phyloP scores from a whole-genome alignment of 768 basidiomycete genomes.

The Lenzites betulinus region DNA sequence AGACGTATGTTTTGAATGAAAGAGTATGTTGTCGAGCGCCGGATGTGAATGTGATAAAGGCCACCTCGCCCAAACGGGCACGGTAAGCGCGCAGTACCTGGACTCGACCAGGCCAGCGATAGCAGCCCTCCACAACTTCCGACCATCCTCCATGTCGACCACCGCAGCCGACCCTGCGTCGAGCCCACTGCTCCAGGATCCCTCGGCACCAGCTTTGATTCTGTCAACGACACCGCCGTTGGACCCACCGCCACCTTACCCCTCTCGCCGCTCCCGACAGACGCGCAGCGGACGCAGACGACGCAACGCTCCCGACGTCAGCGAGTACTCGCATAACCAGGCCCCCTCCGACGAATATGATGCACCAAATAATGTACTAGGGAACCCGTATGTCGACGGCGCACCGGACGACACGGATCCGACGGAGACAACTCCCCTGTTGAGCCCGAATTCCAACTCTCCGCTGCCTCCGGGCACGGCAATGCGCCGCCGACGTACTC shows the following conservation, averaged over 20 bases:
- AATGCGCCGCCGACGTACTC: slow-evolving; percentile 48
- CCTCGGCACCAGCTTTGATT: slow-evolving; percentile 16
- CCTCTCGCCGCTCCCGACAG: slow-evolving; percentile 47
- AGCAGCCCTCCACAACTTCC: background rate
- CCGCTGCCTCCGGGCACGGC: slow-evolving; percentile 24
- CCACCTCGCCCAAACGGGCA: background rate
- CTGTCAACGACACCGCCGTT: slow-evolving; percentile 26
- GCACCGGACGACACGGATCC: slow-evolving; percentile 31
- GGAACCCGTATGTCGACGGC: slow-evolving; percentile 23
- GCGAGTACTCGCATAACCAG: slow-evolving; percentile 32
- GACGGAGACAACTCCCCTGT: slow-evolving; percentile 52
- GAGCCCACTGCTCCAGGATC: slow-evolving; percentile 10
- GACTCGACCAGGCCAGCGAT: slow-evolving; percentile 10
- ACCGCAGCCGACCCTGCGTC: slow-evolving; percentile 5
- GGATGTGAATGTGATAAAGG: slow-evolving; percentile 8
- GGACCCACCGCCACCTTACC: slow-evolving; percentile 78
- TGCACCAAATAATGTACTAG: slow-evolving; percentile 22
- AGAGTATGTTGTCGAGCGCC: no score
- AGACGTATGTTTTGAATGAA: no score
- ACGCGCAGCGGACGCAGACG: slow-evolving; percentile 34
- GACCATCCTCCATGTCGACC: slow-evolving; percentile 18
- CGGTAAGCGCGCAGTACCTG: background rate
- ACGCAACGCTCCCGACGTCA: slow-evolving; percentile 32
- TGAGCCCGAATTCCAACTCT: slow-evolving; percentile 29
- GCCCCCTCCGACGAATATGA: slow-evolving; percentile 26